Evolutionary conservation across 2,329 filamentous ascomycete genomes (phyloP).

Genomic region (Fusarium acutatum): DNA sequence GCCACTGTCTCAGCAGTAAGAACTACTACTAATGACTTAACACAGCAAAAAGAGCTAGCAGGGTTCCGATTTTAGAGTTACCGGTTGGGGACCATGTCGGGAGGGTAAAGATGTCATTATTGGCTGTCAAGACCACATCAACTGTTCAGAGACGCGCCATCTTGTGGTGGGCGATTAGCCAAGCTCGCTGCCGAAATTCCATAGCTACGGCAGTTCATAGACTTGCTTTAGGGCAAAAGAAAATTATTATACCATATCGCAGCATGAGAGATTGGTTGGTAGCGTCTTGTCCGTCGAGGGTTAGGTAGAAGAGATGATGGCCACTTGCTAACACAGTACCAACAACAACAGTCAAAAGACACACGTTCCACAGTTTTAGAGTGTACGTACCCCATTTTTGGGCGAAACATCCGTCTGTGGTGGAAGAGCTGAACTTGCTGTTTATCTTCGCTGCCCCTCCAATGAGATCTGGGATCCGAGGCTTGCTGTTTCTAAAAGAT

Average conservation of each 20-base stretch:
- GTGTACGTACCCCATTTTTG: background rate
- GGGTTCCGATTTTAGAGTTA: background rate
- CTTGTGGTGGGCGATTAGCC: background rate
- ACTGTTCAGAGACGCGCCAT: background rate
- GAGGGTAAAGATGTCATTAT: background rate
- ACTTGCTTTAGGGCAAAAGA: conserved; percentile 1
- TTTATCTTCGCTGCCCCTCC: no score
- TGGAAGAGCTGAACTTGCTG: background rate
- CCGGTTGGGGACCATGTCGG: background rate
- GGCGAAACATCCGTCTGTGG: background rate
- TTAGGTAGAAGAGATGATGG: conserved; percentile 1
- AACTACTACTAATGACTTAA: background rate
- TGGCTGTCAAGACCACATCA: conserved; percentile 9
- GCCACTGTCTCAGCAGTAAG: background rate
- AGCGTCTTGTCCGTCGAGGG: background rate
- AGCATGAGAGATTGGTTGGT: background rate
- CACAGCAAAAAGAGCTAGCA: conserved; percentile 7
- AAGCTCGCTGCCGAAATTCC: background rate
- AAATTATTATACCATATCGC: background rate
- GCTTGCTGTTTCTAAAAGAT: background rate
- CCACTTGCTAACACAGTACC: background rate
- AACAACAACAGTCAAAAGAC: background rate
- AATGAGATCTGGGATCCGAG: background rate
- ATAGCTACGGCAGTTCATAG: background rate
- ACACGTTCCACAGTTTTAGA: background rate